phyloP scores from a whole-genome alignment of 345 rosid genomes.

The Capsella bursapastoris region DNA sequence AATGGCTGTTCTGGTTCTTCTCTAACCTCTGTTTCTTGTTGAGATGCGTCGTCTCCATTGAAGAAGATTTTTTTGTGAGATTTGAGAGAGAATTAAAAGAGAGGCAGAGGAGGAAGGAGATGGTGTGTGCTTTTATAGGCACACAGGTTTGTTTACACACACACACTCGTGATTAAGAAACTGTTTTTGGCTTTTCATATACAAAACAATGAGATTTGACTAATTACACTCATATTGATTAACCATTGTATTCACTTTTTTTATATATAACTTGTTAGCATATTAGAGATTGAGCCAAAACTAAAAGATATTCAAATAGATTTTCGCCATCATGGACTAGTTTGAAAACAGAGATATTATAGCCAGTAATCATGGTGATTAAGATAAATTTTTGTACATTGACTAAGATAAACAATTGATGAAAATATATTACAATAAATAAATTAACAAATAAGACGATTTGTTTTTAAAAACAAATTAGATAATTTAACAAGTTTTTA shows the following conservation, averaged over 20 bases:
- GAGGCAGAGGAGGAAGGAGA: conserved; percentile 17
- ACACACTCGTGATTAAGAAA: conserved; percentile 9
- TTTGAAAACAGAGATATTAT: neutral
- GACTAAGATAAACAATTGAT: neutral
- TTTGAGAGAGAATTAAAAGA: conserved; percentile 7
- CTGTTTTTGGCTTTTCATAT: neutral
- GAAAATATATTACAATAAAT: neutral
- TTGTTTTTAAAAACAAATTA: neutral
- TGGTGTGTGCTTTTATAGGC: conserved; percentile 25
- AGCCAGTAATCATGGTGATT: neutral
- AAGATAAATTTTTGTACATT: neutral
- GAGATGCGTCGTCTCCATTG: conserved; percentile 41
- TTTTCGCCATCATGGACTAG: neutral
- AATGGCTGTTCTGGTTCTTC: conserved; percentile 22
- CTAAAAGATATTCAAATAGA: neutral
- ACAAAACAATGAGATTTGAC: too few relatives aligned
- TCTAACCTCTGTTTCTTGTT: conserved; percentile 46
- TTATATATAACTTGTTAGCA: too few relatives aligned
- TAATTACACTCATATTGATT: too few relatives aligned
- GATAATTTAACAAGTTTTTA: too few relatives aligned
- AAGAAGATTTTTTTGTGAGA: conserved; percentile 8
- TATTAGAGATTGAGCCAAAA: neutral
- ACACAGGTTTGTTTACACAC: neutral
- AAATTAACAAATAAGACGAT: neutral
- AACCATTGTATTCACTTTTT: too few relatives aligned